A percentile compares a stretch with the other conserved stretches of the same genome.
These are phyloP conservation scores for Metschnikowia koreensis DNA, from an alignment of 805 yeast species.

Conservation along the genomic window DNA sequence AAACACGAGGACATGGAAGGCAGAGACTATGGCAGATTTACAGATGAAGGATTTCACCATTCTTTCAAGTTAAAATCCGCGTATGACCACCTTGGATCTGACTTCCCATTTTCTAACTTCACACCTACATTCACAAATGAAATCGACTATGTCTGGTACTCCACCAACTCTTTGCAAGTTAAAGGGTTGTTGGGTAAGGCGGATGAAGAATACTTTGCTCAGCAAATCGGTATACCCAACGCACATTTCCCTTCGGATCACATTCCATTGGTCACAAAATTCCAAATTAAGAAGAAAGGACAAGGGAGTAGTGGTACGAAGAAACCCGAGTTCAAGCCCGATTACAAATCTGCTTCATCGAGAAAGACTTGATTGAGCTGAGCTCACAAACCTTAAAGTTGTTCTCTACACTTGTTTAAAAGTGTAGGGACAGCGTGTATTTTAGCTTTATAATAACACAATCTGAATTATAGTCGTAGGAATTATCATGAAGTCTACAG, in stretches of 20 bases:
- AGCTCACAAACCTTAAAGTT: background rate
- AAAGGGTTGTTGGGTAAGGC: conserved; percentile 83
- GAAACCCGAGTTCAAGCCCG: conserved; percentile 46
- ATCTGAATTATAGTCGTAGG: background rate
- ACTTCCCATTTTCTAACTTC: conserved; percentile 90
- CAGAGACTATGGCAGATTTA: conserved; percentile 86
- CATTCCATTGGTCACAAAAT: conserved; percentile 77
- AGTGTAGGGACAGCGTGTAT: conserved; percentile 12
- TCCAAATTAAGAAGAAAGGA: conserved; percentile 59
- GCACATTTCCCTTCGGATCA: conserved; percentile 94
- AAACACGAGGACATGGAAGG: conserved; percentile 81
- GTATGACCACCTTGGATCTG: conserved; percentile 72
- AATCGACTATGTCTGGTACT: conserved; percentile 94
- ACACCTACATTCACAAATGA: conserved; percentile 92
- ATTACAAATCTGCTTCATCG: conserved; percentile 40
- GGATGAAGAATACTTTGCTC: conserved; percentile 71
- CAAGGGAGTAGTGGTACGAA: conserved; percentile 21
- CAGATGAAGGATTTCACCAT: conserved; percentile 85
- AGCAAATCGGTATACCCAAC: conserved; percentile 89
- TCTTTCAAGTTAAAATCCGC: conserved; percentile 80
- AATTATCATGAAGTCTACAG: too few relatives aligned
- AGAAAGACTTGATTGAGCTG: conserved; percentile 33
- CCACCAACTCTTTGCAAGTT: conserved; percentile 76
- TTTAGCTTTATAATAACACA: conserved; percentile 13
- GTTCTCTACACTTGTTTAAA: background rate